These are phyloP conservation scores for Hypoxylon sp. DNA, from an alignment of 2,329 filamentous ascomycete genomes.

Conservation along the genomic window DNA sequence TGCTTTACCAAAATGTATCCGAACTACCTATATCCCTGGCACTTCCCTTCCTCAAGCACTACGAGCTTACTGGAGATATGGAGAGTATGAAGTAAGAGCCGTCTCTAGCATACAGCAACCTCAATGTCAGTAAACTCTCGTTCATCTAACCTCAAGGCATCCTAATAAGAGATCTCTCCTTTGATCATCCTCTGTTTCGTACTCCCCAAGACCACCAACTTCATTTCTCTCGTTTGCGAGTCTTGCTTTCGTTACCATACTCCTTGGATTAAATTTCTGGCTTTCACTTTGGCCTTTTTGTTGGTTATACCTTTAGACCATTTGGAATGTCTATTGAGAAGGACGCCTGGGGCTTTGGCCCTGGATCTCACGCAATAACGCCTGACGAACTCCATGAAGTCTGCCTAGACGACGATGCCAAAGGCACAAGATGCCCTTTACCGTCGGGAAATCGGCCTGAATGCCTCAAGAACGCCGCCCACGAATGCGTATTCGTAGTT, in stretches of 20 bases:
- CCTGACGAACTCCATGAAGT: constrained; percentile 52
- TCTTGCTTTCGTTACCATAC: constrained; percentile 37
- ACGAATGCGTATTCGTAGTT: constrained; percentile 51
- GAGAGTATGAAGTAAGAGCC: background rate
- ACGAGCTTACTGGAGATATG: background rate
- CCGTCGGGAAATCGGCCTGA: constrained; percentile 48
- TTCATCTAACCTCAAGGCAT: background rate
- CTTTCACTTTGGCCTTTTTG: constrained; percentile 26
- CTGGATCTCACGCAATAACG: constrained; percentile 28
- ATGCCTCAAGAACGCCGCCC: constrained; percentile 46
- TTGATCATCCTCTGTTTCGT: constrained; percentile 9
- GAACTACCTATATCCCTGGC: background rate
- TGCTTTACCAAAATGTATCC: background rate
- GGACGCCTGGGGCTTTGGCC: constrained; percentile 43
- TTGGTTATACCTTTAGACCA: constrained; percentile 31
- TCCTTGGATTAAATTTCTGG: constrained; percentile 36
- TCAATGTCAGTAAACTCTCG: background rate
- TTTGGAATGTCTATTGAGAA: constrained; percentile 46
- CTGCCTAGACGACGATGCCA: constrained; percentile 49
- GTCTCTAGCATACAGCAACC: background rate
- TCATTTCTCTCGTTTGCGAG: constrained; percentile 41
- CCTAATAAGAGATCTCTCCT: background rate
- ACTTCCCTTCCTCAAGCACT: too few relatives aligned
- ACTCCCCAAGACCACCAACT: constrained; percentile 24
- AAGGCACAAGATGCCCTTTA: constrained; percentile 37